Conservation (phyloP, 139 green algal species). For the Haematococcus sp. region DNA sequence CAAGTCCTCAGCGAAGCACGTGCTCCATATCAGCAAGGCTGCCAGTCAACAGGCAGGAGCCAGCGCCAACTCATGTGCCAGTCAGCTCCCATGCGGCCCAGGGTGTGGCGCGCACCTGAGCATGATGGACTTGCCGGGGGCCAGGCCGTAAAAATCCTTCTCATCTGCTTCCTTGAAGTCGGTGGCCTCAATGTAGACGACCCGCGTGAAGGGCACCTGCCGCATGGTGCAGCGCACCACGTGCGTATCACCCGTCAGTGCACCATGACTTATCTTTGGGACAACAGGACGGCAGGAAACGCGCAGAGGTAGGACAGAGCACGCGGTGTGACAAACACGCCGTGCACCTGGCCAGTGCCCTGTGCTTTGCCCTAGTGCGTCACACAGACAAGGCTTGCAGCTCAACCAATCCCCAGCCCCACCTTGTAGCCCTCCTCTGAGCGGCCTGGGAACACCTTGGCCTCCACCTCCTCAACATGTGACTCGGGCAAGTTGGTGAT, state of each 20-base stretch:
- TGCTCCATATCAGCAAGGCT: no score
- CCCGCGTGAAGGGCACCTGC: slow-evolving; percentile 68
- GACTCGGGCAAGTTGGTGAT: slow-evolving; percentile 80
- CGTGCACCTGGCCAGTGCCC: no score
- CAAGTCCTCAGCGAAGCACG: no score
- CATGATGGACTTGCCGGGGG: slow-evolving; percentile 91
- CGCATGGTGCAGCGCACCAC: background rate
- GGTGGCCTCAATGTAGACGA: slow-evolving; percentile 93
- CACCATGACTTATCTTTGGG: background rate
- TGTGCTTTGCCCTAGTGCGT: no score
- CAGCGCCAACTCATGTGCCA: no score
- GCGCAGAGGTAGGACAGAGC: no score
- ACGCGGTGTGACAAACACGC: no score
- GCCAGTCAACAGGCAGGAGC: no score
- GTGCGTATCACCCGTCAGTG: background rate
- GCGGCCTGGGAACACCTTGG: slow-evolving; percentile 64
- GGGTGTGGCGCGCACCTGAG: slow-evolving; percentile 63
- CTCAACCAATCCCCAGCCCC: no score
- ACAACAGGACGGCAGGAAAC: no score
- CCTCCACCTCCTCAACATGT: slow-evolving; percentile 66
- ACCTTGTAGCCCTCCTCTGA: slow-evolving; percentile 54
- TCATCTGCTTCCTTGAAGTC: slow-evolving; percentile 91
- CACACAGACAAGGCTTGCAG: no score
- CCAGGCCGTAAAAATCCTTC: slow-evolving; percentile 94
- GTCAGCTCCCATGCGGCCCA: no score